Conservation (phyloP, 106 monocot species). For the Apostasia ramifera region DNA sequence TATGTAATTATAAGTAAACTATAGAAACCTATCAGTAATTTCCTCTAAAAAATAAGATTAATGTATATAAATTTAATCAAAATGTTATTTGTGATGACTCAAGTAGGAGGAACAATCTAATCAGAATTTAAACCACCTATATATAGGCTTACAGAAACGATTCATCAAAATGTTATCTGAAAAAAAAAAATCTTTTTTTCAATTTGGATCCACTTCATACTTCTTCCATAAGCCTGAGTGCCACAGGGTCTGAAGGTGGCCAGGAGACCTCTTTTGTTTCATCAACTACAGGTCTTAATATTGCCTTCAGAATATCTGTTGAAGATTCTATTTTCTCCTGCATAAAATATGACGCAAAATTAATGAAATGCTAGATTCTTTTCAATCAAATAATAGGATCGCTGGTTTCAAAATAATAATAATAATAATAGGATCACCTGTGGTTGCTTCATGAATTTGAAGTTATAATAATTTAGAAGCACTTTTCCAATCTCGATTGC, state of each 20-base stretch:
- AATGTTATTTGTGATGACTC: too few relatives aligned
- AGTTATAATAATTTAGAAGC: too few relatives aligned
- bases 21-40: too few relatives aligned
- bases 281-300: slow-evolving; percentile 62
- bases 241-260: slow-evolving; percentile 68
- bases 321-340: slow-evolving; percentile 87
- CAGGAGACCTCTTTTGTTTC: slow-evolving; percentile 67
- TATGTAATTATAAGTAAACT: too few relatives aligned
- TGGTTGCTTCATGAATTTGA: too few relatives aligned
- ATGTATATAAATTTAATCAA: too few relatives aligned
- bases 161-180: neutral
- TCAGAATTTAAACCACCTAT: neutral
- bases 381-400: too few relatives aligned
- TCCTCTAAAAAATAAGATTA: too few relatives aligned
- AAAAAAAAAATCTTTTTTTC: too few relatives aligned
- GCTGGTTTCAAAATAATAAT: too few relatives aligned
- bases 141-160: neutral
- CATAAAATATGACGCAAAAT: slow-evolving; percentile 4
- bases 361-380: neutral
- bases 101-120: neutral
- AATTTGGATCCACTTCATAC: slow-evolving; percentile 17
- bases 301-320: slow-evolving; percentile 74
- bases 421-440: too few relatives aligned
- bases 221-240: slow-evolving; percentile 54
- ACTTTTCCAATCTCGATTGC: too few relatives aligned